Conservation (phyloP, 208 protist genomes). For the Histomonas meleagridis region DNA sequence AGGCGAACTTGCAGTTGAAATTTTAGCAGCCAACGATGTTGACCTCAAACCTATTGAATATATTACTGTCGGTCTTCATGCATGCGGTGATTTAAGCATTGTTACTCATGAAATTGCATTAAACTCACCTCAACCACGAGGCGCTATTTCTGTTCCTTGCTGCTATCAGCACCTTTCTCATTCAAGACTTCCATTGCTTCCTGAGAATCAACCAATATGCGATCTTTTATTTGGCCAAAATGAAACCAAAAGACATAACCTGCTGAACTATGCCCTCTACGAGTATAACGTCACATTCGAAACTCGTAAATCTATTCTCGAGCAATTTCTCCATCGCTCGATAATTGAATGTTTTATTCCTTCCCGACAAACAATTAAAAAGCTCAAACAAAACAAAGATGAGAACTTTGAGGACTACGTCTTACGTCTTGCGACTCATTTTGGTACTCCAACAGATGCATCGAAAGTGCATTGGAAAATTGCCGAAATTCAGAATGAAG, state of each 20-base stretch:
- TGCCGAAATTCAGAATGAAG: not conserved
- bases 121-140: not conserved
- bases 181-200: not conserved
- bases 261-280: not conserved
- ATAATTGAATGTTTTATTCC: slow-evolving; percentile 6
- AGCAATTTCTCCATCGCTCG: not conserved
- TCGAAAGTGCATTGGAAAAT: not conserved
- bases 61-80: not conserved
- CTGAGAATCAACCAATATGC: not conserved
- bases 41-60: not conserved
- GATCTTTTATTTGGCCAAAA: not conserved
- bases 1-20: not conserved
- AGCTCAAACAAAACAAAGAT: not conserved
- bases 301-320: not conserved
- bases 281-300: not conserved
- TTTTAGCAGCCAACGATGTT: not conserved
- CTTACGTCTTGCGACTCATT: not conserved
- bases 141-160: slow-evolving; percentile 1
- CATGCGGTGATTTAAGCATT: not conserved
- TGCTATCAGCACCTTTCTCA: not conserved
- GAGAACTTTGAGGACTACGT: not conserved
- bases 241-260: not conserved
- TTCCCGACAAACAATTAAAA: not conserved
- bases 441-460: not conserved
- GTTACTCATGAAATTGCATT: slow-evolving; percentile 4